Evolutionary conservation across 805 yeast species (phyloP).

Genomic region (Cyberlindnera amylophila): DNA sequence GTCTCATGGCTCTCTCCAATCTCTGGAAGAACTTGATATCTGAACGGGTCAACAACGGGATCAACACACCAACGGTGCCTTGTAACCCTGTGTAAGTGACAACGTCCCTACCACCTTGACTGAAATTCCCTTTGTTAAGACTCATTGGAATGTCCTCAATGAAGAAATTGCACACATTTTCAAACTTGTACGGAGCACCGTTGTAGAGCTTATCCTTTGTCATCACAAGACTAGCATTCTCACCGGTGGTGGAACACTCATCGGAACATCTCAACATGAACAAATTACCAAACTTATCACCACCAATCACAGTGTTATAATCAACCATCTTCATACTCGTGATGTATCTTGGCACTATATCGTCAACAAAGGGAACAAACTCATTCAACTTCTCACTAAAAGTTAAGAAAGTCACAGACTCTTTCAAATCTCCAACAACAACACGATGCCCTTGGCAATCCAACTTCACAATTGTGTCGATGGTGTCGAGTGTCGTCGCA

Average conservation of each 20-base stretch:
- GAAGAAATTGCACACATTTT: constrained; percentile 52
- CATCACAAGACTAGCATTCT: constrained; percentile 36
- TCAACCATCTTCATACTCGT: constrained; percentile 63
- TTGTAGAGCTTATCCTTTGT: constrained; percentile 36
- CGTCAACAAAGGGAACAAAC: constrained; percentile 68
- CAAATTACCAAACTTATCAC: constrained; percentile 84
- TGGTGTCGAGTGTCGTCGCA: constrained; percentile 40
- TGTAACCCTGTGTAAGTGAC: constrained; percentile 72
- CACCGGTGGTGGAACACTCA: constrained; percentile 47
- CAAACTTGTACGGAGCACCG: constrained; percentile 52
- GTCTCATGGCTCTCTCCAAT: constrained; percentile 46
- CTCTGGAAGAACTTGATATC: constrained; percentile 59
- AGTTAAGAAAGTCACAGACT: constrained; percentile 56
- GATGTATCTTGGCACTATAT: constrained; percentile 61
- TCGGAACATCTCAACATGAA: constrained; percentile 61
- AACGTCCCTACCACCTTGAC: constrained; percentile 61
- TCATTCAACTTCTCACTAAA: constrained; percentile 44
- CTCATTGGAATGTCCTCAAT: constrained; percentile 69
- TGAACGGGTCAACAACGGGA: constrained; percentile 59
- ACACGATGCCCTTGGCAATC: constrained; percentile 50
- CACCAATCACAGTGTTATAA: constrained; percentile 71
- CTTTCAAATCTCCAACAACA: constrained; percentile 67
- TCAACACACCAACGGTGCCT: constrained; percentile 74
- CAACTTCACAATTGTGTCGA: constrained; percentile 51
- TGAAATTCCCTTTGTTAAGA: constrained; percentile 50